Evolutionary conservation across 306 rosid genomes (phyloP).

Genomic region (Hippophae rhamnoides): DNA sequence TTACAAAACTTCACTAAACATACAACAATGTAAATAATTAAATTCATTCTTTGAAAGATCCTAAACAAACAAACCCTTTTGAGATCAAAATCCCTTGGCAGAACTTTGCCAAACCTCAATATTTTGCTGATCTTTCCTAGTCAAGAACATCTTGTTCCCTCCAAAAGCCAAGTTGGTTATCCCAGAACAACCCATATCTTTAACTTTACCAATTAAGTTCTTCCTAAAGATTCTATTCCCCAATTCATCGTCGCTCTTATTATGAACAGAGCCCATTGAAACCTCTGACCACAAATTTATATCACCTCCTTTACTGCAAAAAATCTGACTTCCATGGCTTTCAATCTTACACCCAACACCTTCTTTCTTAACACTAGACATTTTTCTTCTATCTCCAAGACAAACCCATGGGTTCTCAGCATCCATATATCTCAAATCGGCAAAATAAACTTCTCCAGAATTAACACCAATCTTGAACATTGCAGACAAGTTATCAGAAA

Average conservation of each 20-base stretch:
- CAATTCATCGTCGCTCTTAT: slow-evolving; percentile 7
- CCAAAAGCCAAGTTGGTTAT: slow-evolving; percentile 62
- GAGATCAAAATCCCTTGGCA: slow-evolving; percentile 38
- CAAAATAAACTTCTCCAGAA: slow-evolving; percentile 51
- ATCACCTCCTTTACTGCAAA: slow-evolving; percentile 64
- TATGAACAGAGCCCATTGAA: slow-evolving; percentile 28
- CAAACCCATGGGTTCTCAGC: slow-evolving; percentile 56
- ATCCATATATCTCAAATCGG: slow-evolving; percentile 56
- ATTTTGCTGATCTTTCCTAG: slow-evolving; percentile 63
- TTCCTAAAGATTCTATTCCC: slow-evolving; percentile 55
- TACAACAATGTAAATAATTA: too few relatives aligned
- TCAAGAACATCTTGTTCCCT: slow-evolving; percentile 83
- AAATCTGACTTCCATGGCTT: slow-evolving; percentile 74
- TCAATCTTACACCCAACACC: slow-evolving; percentile 70
- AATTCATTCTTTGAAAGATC: too few relatives aligned
- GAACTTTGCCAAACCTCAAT: slow-evolving; percentile 96
- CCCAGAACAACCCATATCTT: slow-evolving; percentile 64
- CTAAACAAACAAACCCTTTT: too few relatives aligned
- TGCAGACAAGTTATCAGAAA: slow-evolving; percentile 40
- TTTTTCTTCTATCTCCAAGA: slow-evolving; percentile 51
- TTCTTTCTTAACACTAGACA: slow-evolving; percentile 58
- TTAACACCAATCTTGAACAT: slow-evolving; percentile 83
- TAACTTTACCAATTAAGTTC: slow-evolving; percentile 68
- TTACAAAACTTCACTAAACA: too few relatives aligned
- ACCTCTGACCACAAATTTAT: slow-evolving; percentile 86